Evolutionary conservation across 345 rosid genomes (phyloP), one percentile per base, ranked within the genome.

Genomic region (Lepidium aucheri): DNA sequence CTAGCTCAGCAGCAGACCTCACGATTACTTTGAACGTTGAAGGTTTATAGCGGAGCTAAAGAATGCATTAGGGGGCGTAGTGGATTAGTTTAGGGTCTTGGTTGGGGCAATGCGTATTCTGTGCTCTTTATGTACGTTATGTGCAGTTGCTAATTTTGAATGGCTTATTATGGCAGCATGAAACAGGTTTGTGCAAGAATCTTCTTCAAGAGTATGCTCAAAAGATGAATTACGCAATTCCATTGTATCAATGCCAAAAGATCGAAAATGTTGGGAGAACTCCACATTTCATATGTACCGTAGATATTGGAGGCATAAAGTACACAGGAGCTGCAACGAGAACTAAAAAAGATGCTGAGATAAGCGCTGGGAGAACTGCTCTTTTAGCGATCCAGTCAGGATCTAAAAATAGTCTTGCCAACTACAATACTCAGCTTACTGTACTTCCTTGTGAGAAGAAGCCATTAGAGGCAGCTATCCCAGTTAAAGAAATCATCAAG

Each of bases 131-230:
- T 60, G 28, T 33, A 24, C 33, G 32, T 8, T 61, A 10, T 26
- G 50, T 30, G 57, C 38, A 14, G 11, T 47, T 53, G 28, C 68
- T 73, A 52, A 66, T 43, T 9, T 47, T 51, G 61, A 68, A 43
- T 70, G 62, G 43, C 46, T 46, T 42, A 9, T 40, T 26, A 38
- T 52, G 77, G 65, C 82, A 94, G 99, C 88, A 84, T 17, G 95
- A 88, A 76, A 86, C 84, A 17, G 96, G 95, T 11, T 74, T 90
- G 50, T 86, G 97, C 85, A 90, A 94, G 77, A 90, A 88, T 70
- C 80, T 94, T 47, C 88, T 94, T 65, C 95, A 88, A 72, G 97
- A 88, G 77, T 94, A 85, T 68, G 99, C 97, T 7, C 97, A 90
- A 69, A 94, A 88, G 82, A 90, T 83, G 99, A 90, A 90, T 65